Evolutionary conservation across 371 early-diverging fungal genomes (phyloP).

Genomic region (Actinomucor elegans): DNA sequence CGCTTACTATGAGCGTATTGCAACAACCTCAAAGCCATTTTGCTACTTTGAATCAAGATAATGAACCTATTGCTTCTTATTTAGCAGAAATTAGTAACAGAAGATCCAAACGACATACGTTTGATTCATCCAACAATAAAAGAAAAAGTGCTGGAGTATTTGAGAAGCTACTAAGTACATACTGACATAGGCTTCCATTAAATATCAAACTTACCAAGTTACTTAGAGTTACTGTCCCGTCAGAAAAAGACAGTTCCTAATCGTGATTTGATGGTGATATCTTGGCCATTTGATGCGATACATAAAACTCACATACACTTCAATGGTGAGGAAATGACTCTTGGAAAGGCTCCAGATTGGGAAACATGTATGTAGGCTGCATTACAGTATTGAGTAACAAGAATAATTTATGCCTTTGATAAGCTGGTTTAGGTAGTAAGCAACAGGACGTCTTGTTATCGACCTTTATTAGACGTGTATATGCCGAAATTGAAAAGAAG

Average conservation of each 20-base stretch:
- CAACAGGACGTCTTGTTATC: constrained; percentile 19
- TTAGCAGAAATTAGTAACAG: constrained; percentile 3
- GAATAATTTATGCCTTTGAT: not conserved
- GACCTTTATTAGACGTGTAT: constrained; percentile 20
- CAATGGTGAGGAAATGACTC: constrained; percentile 11
- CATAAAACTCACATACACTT: constrained; percentile 28
- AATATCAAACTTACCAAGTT: not conserved
- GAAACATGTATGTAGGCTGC: constrained; percentile 10
- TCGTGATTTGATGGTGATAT: constrained; percentile 14
- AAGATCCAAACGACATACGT: not conserved
- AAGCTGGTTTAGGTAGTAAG: constrained; percentile 19
- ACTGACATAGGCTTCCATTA: not conserved
- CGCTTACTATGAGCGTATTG: constrained; percentile 1
- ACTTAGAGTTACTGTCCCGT: not conserved
- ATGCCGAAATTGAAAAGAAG: constrained; percentile 22
- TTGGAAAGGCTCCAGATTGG: constrained; percentile 16
- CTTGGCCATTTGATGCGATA: constrained; percentile 26
- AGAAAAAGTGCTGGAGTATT: constrained; percentile 8
- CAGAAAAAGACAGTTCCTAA: not conserved
- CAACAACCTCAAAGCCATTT: not conserved
- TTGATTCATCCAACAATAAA: not conserved
- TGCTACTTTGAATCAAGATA: not conserved
- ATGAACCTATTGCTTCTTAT: constrained; percentile 18
- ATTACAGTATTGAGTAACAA: not conserved
- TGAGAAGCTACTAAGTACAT: constrained; percentile 2